Base-by-base conservation (phyloP, 305 asterid genomes). In the Caryopteris hybrid region DNA sequence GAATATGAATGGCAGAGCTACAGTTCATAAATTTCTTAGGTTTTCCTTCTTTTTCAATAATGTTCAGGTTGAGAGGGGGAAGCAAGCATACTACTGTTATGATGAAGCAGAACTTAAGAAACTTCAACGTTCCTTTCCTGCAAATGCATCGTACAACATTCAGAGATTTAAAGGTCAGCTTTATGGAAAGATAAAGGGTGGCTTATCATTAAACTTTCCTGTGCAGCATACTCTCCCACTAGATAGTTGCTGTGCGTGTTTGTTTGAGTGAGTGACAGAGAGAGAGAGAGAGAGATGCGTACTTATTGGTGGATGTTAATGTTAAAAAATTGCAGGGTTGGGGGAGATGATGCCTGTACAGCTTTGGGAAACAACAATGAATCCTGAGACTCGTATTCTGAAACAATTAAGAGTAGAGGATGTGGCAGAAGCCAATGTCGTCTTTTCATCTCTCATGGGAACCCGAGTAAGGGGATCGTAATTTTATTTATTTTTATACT, bases 301-400 rank as follows among this genome's bases (percentile, higher is more conserved):
- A 58, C 66, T 55, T 31, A 45, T 54, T 2, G 17, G 14, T 52
- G 60, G 31, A 60, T 34, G 12, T 63, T 9, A 43, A 60, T 34
- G 12, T 63, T 9, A 43, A 62, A 62, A 60, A 70, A 17, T 9
- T 75, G 74, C 89, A 94, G 99, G 99, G 21, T 75, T 94, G 84
- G 99, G 99, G 60, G 99, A 94, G 80, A 94, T 94, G 99, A 94
- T 94, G 99, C 96, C 99, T 20, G 11, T 27, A 21, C 99, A 94
- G 86, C 88, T 94, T 21, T 94, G 99, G 99, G 97, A 94, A 70
- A 94, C 99, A 59, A 94, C 99, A 18, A 64, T 94, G 69, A 86
- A 85, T 77, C 99, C 97, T 8, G 95, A 91, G 58, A 78, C 83
- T 20, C 78, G 97, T 71, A 79, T 89, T 55, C 82, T 94, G 70